Base-by-base conservation (phyloP, 371 early-diverging fungal species). In the Capillidium heterosporum region DNA sequence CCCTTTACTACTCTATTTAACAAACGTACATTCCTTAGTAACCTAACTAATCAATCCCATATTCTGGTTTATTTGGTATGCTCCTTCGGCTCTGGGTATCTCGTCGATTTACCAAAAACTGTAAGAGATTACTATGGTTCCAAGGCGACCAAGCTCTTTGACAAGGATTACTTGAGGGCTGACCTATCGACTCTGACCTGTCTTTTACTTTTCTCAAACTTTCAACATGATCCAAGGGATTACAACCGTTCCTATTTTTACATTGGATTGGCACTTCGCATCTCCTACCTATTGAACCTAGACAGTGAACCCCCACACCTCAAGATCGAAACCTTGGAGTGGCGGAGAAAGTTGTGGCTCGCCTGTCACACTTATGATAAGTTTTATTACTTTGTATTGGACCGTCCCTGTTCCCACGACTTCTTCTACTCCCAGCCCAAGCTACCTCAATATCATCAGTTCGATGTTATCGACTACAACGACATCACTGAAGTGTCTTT, bases 41-140 rank as follows among this genome's bases (percentile, higher is more conserved):
- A 39, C n/a, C 35, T 53, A 39, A 24, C 3, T 0, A 7, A 32
- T 31, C 35, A 32, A 29, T 17, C 53, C 13, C 53, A 13, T 5
- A 39, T 35, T 19, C 26, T 53, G 15, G 35, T 53, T 8, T 32
- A 53, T 23, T 15, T 53, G 53, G 53, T 53, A 11, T 53, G 53
- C 35, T n/a, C 53, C 19, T 46, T 57, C 43, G 40, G 10, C 21
- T 21, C 15, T 32, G 35, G 50, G 7, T 58, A 54, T 32, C 28
- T 42, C 17, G 26, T 43, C 24, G 27, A 32, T 44, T 49, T 46
- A 44, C 7, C 44, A 5, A 23, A 44, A 15, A 44, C 17, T 7
- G 17, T 44, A 19, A 8, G 44, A 15, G 44, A 44, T 19, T 19
- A 17, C 7, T 44, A 19, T 44, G 17, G 44, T 15, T 10, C 17